Base-by-base conservation (phyloP, 805 yeast genomes). In the Candida fluviatilis region DNA sequence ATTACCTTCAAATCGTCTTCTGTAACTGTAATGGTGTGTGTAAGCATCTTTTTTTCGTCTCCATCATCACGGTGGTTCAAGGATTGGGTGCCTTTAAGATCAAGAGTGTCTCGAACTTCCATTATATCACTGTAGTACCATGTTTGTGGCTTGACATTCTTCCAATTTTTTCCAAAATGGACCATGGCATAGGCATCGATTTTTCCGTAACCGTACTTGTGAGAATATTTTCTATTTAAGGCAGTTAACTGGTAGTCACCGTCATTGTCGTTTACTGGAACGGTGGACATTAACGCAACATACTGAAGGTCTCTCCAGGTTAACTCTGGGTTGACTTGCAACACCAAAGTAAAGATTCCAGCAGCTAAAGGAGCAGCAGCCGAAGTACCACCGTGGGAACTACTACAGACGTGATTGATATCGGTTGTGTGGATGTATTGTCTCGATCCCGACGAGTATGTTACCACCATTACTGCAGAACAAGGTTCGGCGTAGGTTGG, bases 361-460 rank as follows among this genome's bases (percentile, higher is more conserved):
- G 98, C 97, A 0, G 97, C 98, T 40, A 93, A 71, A 0, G 99
- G 99, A 0, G 99, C 99, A 12, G 99, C 97, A 0, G 99, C 99
- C 16, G 98, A 91, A 0, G 99, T 93, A 15, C 99, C 99, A 8
- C 97, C 96, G 59, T 93, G 99, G 18, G 50, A 59, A 27, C 72
- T 72, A 2, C 95, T 67, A 60, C 99, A 93, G 48, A 66, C 60
- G 5, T 74, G 73, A 35, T 80, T 70, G 31, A 86, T 73, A 56
- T 86, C 95, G 2, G 96, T 84, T 5, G 98, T 85, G 54, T 85
- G 90, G 40, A 93, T 91, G 53, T 79, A 84, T 54, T 87, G 95
- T 25, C 86, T 85, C 3, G 90, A 80, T 1, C 97, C 97, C 2
- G 96, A 86, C 3, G 95, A 82, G 54, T 89, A 93, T 0, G 98